phyloP scores from a whole-genome alignment of 345 rosid species.

The Acer yangbiense region DNA sequence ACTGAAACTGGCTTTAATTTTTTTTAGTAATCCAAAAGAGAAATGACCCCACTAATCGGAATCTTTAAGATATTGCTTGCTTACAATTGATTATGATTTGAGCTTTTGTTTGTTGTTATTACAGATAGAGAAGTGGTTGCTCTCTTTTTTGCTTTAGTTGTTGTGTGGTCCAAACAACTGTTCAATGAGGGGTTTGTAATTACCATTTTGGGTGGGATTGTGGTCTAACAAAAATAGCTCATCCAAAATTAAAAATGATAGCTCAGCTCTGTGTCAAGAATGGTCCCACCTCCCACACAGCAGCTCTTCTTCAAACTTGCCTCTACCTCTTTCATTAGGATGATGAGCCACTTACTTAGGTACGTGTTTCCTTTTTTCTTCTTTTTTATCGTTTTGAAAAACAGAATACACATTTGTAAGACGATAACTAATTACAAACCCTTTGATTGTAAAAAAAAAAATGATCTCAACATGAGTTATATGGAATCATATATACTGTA shows the following conservation, averaged over 20 bases:
- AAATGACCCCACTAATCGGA: constrained; percentile 39
- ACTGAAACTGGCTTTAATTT: not conserved
- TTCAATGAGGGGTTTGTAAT: not conserved
- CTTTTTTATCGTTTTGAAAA: too few relatives aligned
- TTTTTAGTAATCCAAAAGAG: not conserved
- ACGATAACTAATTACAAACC: too few relatives aligned
- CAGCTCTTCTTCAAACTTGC: not conserved
- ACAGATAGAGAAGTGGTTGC: not conserved
- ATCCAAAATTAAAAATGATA: not conserved
- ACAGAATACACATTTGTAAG: too few relatives aligned
- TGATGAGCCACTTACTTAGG: not conserved
- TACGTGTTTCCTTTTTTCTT: too few relatives aligned
- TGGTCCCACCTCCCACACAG: not conserved
- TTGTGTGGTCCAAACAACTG: constrained; percentile 28
- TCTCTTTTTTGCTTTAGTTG: constrained; percentile 2
- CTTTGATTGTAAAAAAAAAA: too few relatives aligned
- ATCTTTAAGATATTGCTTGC: constrained; percentile 36
- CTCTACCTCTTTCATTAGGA: not conserved
- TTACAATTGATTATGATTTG: constrained; percentile 20
- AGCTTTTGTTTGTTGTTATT: constrained; percentile 23
- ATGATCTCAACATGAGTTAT: too few relatives aligned
- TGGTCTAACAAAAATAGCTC: not conserved
- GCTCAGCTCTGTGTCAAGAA: not conserved
- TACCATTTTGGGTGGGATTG: not conserved
- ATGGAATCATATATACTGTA: too few relatives aligned